phyloP scores from a whole-genome alignment of 129 eudicot genomes.

The Helichrysum umbraculigerum region DNA sequence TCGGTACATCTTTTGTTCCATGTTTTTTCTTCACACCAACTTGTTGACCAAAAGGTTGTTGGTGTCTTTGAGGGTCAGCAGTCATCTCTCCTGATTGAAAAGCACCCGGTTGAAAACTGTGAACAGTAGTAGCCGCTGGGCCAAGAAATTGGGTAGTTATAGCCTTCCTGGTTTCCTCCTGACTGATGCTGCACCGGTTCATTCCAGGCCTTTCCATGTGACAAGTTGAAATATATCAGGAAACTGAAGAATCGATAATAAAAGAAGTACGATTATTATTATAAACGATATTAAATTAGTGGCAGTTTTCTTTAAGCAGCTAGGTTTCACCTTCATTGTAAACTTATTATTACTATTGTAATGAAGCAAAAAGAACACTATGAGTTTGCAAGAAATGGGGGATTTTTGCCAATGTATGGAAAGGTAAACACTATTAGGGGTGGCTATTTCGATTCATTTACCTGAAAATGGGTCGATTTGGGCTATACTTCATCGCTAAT shows the following conservation, averaged over 20 bases:
- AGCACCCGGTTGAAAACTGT: constrained; percentile 34
- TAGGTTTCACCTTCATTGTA: background rate
- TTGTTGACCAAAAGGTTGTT: constrained; percentile 44
- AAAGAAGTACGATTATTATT: background rate
- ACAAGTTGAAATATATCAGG: constrained; percentile 14
- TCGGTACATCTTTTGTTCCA: constrained; percentile 45
- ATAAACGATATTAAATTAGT: background rate
- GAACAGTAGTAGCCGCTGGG: constrained; percentile 42
- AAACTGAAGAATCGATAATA: background rate
- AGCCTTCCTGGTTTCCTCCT: constrained; percentile 80
- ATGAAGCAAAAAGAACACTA: background rate
- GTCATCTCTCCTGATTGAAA: constrained; percentile 39
- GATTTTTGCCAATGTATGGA: background rate
- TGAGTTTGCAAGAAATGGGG: background rate
- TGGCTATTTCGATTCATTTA: background rate
- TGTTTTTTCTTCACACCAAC: constrained; percentile 56
- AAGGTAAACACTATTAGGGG: background rate
- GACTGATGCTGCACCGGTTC: constrained; percentile 74
- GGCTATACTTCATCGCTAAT: background rate
- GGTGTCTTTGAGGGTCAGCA: constrained; percentile 47
- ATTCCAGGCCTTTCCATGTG: constrained; percentile 70
- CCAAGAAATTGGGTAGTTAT: constrained; percentile 53
- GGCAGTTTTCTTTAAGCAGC: background rate
- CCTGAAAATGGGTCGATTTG: background rate
- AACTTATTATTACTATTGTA: background rate